A percentile compares a stretch with the other conserved stretches of the same genome.
phyloP scores from a whole-genome alignment of 805 yeast genomes.

The Nakazawaea laoshanensis region DNA sequence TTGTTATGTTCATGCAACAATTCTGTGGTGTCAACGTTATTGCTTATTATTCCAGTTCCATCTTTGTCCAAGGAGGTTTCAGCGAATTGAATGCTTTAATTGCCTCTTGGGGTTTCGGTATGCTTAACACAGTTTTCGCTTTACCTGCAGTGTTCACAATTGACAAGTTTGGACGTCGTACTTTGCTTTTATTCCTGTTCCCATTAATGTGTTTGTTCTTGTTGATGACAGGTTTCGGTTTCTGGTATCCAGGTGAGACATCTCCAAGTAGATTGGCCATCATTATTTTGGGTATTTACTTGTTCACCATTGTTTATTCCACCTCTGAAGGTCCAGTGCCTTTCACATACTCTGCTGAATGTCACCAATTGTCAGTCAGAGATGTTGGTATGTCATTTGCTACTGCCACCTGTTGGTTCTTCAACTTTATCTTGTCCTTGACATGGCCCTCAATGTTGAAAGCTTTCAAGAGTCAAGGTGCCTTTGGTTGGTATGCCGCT shows the following conservation, averaged over 20 bases:
- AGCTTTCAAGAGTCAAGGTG: constrained; percentile 73
- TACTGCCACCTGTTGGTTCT: constrained; percentile 68
- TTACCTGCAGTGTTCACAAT: constrained; percentile 76
- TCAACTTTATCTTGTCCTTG: constrained; percentile 60
- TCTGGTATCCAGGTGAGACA: constrained; percentile 47
- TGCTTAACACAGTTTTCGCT: constrained; percentile 73
- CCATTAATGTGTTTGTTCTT: constrained; percentile 57
- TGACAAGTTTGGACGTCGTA: constrained; percentile 70
- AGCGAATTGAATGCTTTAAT: constrained; percentile 52
- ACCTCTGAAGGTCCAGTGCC: constrained; percentile 89
- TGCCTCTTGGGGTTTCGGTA: constrained; percentile 85
- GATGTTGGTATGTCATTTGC: constrained; percentile 78
- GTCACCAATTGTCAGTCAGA: constrained; percentile 70
- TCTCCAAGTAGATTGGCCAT: constrained; percentile 51
- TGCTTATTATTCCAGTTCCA: constrained; percentile 76
- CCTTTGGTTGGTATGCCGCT: constrained; percentile 83
- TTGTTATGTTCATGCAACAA: constrained; percentile 86
- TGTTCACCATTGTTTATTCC: constrained; percentile 67
- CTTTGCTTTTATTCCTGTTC: constrained; percentile 47
- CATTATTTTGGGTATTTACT: constrained; percentile 64
- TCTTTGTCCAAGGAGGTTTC: constrained; percentile 63
- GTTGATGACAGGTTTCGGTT: constrained; percentile 59
- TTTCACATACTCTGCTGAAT: constrained; percentile 82
- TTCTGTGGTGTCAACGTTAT: constrained; percentile 87
- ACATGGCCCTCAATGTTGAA: constrained; percentile 70